phyloP scores from a whole-genome alignment of 495 filamentous ascomycete genomes.

The Aspergillus saccharolyticus region DNA sequence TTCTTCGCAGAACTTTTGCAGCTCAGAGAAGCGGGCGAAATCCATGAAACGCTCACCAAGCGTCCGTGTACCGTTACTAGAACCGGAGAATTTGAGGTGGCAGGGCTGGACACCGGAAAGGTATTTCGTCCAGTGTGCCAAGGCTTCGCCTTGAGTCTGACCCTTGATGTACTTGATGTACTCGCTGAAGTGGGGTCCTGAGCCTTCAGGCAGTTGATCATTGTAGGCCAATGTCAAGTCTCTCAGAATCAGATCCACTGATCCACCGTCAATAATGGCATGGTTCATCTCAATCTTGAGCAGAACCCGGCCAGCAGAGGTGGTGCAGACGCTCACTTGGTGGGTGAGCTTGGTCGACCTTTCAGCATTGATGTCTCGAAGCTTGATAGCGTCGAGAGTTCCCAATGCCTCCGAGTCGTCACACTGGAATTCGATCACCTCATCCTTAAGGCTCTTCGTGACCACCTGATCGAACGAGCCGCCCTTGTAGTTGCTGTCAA shows the following conservation, averaged over 20 bases:
- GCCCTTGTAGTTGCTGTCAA: constrained; percentile 47
- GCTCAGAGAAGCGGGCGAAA: constrained; percentile 35
- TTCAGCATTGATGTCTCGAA: constrained; percentile 31
- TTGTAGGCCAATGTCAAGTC: constrained; percentile 45
- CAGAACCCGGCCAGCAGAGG: constrained; percentile 32
- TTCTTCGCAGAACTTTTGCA: constrained; percentile 43
- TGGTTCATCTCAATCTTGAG: constrained; percentile 56
- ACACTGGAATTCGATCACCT: constrained; percentile 37
- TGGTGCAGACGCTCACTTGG: constrained; percentile 44
- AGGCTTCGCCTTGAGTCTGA: constrained; percentile 30
- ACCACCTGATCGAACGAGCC: constrained; percentile 53
- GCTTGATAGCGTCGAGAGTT: constrained; percentile 32
- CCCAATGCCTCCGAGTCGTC: constrained; percentile 29
- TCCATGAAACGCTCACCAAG: constrained; percentile 17
- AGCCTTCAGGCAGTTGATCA: constrained; percentile 26
- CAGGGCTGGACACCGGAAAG: constrained; percentile 25
- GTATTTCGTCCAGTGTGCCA: constrained; percentile 29
- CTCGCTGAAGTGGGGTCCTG: constrained; percentile 51
- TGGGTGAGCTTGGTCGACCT: constrained; percentile 39
- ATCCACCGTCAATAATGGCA: constrained; percentile 46
- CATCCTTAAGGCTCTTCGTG: constrained; percentile 35
- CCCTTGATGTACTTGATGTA: constrained; percentile 48
- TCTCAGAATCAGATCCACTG: constrained; percentile 35
- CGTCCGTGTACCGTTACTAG: not conserved
- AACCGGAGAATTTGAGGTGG: constrained; percentile 14